Evolutionary conservation across 176 grass and related monocot species (phyloP).

Genomic region (Rhipidocladum racemiflorum): DNA sequence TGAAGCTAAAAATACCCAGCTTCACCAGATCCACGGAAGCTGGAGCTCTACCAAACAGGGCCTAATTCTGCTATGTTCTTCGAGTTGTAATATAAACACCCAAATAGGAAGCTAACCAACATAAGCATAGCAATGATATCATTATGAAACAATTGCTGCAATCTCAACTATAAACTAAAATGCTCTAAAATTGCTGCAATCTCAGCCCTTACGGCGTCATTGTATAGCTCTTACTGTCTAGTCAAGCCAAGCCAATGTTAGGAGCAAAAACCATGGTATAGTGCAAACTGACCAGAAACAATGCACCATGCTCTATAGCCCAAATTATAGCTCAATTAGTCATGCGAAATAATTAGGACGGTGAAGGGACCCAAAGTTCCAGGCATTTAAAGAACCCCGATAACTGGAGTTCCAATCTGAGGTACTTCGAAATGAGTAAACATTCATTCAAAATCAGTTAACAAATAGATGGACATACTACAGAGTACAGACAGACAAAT

Average conservation of each 20-base stretch:
- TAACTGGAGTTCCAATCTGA: neutral
- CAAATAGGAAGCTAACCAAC: neutral
- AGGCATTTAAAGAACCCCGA: neutral
- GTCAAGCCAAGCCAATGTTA: neutral
- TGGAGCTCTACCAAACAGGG: too few relatives aligned
- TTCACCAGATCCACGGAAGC: too few relatives aligned
- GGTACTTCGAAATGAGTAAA: neutral
- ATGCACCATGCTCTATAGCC: neutral
- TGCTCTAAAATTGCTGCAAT: neutral
- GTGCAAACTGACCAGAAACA: neutral
- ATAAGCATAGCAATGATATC: neutral
- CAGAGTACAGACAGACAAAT: neutral
- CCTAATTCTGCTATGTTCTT: neutral
- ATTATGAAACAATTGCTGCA: neutral
- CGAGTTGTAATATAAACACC: neutral
- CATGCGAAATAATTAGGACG: neutral
- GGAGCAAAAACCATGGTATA: neutral
- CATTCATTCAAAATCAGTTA: neutral
- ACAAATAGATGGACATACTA: neutral
- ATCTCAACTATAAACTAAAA: neutral
- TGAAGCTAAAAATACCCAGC: too few relatives aligned
- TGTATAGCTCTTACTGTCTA: neutral
- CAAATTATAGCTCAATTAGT: neutral
- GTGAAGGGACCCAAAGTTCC: neutral
- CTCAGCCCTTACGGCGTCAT: neutral